Evolutionary conservation across 352 stramenopile species (phyloP), one percentile per base, ranked within the genome.

Genomic region (Phytophthora pisi): DNA sequence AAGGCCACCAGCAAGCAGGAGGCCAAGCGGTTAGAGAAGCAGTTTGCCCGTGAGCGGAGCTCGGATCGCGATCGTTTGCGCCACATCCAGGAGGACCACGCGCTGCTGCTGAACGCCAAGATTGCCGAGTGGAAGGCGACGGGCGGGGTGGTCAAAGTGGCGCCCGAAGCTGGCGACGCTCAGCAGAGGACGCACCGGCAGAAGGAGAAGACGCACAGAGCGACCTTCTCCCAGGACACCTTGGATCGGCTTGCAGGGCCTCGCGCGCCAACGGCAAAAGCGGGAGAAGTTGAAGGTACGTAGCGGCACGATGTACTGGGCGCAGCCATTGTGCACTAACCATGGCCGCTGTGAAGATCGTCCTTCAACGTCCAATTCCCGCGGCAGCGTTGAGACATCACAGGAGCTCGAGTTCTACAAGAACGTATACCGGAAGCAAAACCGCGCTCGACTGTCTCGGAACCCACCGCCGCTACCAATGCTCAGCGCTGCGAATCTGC

Each of bases 51-150:
- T 9, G 79, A 89, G 50, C 75, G 82, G 24, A 64, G 38, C 2
- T 70, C 64, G 31, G 82, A 91, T 64, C 68, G 71, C 7, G 80
- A 91, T 52, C 68, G 75, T 15, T 67, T 91, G 51, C 72, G 67
- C 23, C 81, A 87, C n/a, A 84, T 91, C 23, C 74, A 86, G 52
- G 81, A 88, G 46, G 80, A 91, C 60, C 81, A 89, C 45, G 57
- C 71, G 18, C 38, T 89, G 54, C 70, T 89, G 24, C 43, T 88
- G 15, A 76, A 71, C 11, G 71, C 72, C 15, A 91, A 89, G 66
- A 68, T 84, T 20, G 68, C 66, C 5, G 74, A 91, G 50, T 89
- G 80, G 82, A 88, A 79, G 56, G 56, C 66, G 7, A 63, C 71
- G 15, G 79, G 74, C 1, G 70, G 76, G 6, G 20, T 62, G 34